These are phyloP conservation scores for Eutrema yunnanense DNA, from an alignment of 345 rosid genomes.

Conservation along the genomic window DNA sequence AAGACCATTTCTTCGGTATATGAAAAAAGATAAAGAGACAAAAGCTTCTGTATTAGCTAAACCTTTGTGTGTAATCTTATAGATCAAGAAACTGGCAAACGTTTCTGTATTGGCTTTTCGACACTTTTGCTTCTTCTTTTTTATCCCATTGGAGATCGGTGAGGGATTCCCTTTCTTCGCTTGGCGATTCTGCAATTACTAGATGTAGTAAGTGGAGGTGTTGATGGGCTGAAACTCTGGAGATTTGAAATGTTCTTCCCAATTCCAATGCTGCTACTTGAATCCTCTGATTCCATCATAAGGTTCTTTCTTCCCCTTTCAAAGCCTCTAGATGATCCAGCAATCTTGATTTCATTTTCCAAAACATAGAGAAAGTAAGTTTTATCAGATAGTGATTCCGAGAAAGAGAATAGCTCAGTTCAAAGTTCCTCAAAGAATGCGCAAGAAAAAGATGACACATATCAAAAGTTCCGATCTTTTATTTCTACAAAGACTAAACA, in stretches of 20 bases:
- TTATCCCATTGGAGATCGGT: slow-evolving; percentile 82
- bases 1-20: slow-evolving; percentile 15
- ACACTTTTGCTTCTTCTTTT: not conserved
- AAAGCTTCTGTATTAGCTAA: slow-evolving; percentile 18
- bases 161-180: slow-evolving; percentile 97
- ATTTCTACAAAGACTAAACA: not conserved
- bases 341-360: slow-evolving; percentile 44
- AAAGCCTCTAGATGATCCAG: slow-evolving; percentile 60
- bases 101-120: not conserved
- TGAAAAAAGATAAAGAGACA: slow-evolving; percentile 2
- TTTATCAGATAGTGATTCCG: not conserved
- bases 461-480: not conserved
- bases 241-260: slow-evolving; percentile 32
- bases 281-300: slow-evolving; percentile 65
- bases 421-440: not conserved
- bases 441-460: not conserved
- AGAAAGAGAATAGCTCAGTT: not conserved
- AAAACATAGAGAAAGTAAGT: not conserved
- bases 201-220: slow-evolving; percentile 84
- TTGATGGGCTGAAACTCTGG: slow-evolving; percentile 74
- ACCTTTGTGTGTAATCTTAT: slow-evolving; percentile 6
- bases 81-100: slow-evolving; percentile 20
- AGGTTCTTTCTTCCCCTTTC: slow-evolving; percentile 47
- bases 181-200: slow-evolving; percentile 50
- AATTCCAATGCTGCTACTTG: slow-evolving; percentile 60